These are phyloP conservation scores for Xylaria longipes DNA, from an alignment of 495 filamentous ascomycete genomes.

Conservation along the genomic window DNA sequence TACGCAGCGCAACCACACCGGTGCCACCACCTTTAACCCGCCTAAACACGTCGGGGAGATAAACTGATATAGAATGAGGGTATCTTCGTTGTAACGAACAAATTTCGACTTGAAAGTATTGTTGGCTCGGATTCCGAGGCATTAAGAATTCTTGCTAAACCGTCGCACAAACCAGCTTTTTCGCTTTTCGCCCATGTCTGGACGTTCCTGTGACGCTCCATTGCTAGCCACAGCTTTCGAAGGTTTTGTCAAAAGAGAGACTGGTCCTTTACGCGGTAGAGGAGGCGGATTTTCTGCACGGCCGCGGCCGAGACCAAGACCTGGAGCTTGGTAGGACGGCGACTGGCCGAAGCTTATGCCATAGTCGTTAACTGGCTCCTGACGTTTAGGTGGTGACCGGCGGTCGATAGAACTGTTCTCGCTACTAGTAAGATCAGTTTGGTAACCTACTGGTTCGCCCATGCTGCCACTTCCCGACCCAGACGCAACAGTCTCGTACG, in stretches of 20 bases:
- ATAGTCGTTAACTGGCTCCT: constrained; percentile 54
- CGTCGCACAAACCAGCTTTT: constrained; percentile 87
- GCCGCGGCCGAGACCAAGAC: constrained; percentile 42
- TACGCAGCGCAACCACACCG: constrained; percentile 6
- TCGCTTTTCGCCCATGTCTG: constrained; percentile 67
- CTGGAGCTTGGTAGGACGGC: constrained; percentile 43
- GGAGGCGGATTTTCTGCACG: constrained; percentile 37
- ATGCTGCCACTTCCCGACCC: constrained; percentile 73
- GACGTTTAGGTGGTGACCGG: constrained; percentile 61
- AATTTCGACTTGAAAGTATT: not conserved
- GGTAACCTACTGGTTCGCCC: constrained; percentile 75
- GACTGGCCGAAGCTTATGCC: constrained; percentile 53
- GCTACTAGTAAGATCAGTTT: constrained; percentile 83
- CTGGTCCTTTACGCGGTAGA: constrained; percentile 49
- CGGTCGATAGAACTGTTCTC: constrained; percentile 90
- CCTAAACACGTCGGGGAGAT: not conserved
- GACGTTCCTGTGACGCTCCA: constrained; percentile 41
- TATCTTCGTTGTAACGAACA: constrained; percentile 25
- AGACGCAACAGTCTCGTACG: constrained; percentile 81
- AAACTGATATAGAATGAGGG: constrained; percentile 29
- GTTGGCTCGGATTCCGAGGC: not conserved
- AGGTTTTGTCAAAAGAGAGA: constrained; percentile 43
- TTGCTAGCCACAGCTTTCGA: constrained; percentile 33
- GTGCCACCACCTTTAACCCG: not conserved
- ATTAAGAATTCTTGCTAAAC: constrained; percentile 71